Percentiles rank a stretch among this genome's conserved stretches.
phyloP scores from a whole-genome alignment of 139 green algal genomes.

The Chlamydomonas sp. region DNA sequence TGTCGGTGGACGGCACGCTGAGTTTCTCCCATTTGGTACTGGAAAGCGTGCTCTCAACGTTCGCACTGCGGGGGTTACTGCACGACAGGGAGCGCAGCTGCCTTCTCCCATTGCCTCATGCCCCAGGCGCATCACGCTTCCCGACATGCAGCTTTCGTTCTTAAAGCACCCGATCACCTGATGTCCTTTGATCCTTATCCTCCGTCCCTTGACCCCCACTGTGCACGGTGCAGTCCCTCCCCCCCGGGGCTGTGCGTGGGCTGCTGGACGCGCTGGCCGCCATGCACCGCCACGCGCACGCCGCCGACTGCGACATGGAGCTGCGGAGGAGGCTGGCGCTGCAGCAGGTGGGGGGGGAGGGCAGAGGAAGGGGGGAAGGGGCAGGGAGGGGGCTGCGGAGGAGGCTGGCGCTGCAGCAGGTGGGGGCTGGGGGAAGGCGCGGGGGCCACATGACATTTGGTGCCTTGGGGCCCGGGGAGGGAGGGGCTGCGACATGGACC shows the following conservation, averaged over 20 bases:
- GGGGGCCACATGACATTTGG: too few relatives aligned
- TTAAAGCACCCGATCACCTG: background rate
- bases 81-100: background rate
- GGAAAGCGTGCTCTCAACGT: too few relatives aligned
- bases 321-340: conserved; percentile 72
- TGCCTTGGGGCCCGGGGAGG: too few relatives aligned
- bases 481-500: too few relatives aligned
- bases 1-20: too few relatives aligned
- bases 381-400: conserved; percentile 66
- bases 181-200: background rate
- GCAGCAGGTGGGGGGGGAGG: conserved; percentile 39
- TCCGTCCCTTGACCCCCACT: background rate
- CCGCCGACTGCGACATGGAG: conserved; percentile 75
- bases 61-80: background rate
- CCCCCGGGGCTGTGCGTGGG: conserved; percentile 38
- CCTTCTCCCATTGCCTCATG: too few relatives aligned
- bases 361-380: too few relatives aligned
- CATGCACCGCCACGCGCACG: conserved; percentile 71
- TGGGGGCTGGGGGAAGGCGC: background rate
- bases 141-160: background rate
- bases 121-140: too few relatives aligned
- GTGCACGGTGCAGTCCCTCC: conserved; percentile 11
- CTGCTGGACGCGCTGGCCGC: conserved; percentile 77
- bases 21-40: too few relatives aligned
- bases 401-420: conserved; percentile 67